Base-by-base conservation (phyloP, 78 protist species). In the Chrysochromulina tobinii region DNA sequence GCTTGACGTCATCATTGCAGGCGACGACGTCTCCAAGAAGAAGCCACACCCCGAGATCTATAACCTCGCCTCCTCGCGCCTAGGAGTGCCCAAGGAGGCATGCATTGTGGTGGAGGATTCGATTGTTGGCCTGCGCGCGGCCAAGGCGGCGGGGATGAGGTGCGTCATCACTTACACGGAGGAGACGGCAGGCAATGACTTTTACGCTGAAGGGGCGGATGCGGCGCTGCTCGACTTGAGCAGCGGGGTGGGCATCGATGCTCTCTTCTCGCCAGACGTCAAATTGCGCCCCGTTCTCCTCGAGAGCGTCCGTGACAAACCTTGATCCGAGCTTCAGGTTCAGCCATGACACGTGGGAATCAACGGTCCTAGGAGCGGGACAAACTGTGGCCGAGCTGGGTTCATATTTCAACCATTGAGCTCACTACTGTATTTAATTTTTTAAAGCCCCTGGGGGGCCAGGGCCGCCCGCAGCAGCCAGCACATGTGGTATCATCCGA, bases 11-110 rank as follows among this genome's bases (percentile, higher is more conserved):
- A 23, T 88, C 67, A 69, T 69, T 25, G 91, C 91, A 50, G 91
- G 91, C 9, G 91, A 88, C 77, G 91, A 88, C 50, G 91, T 88
- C 11, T 1, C 11, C 48, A 8, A 11, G n/a, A 68, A 69, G 61
- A 88, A 88, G 83, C 91, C 91, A 4, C 48, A 69, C 20, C 91
- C 91, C 2, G 23, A 23, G 91, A 88, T 88, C n/a, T 88, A 88
- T 61, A 88, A 88, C 27, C 81, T 73, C 48, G 17, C 17, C 57
- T 73, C 64, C 64, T 7, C 64, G 12, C 23, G 64, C 64, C 7
- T 38, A 23, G 89, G 68, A 7, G 69, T 85, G 54, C 61, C 89
- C 15, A n/a, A 12, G 17, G 69, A 59, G 11, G 20, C 15, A n/a
- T 88, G 91, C 77, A 14, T 88, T 17, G 91, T 88, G 3, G 27